Percentiles rank a stretch among this genome's conserved stretches.
Conservation (phyloP, 768 basidiomycete species). For the Mycena capillaripes region DNA sequence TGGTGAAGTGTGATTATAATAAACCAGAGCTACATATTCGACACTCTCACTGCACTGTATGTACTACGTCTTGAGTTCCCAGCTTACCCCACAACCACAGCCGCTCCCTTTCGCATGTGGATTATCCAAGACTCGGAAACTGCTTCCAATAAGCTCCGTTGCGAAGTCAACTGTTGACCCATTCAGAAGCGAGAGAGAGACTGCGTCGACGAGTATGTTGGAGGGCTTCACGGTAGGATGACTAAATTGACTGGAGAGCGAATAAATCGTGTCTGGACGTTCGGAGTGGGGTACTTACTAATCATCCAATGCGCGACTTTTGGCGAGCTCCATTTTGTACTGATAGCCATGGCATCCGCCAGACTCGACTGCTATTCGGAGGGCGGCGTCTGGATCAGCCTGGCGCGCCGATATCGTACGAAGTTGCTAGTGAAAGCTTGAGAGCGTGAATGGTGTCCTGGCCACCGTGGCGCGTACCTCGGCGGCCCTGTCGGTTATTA, state of each 20-base stretch:
- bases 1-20: slow-evolving; percentile 11
- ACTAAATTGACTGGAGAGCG: slow-evolving; percentile 69
- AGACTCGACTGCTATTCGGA: slow-evolving; percentile 89
- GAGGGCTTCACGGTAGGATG: slow-evolving; percentile 80
- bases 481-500: slow-evolving; percentile 81
- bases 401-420: slow-evolving; percentile 75
- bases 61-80: slow-evolving; percentile 77
- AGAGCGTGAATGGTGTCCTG: slow-evolving; percentile 23
- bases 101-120: slow-evolving; percentile 92
- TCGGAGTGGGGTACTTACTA: slow-evolving; percentile 72
- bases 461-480: slow-evolving; percentile 61
- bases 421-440: slow-evolving; percentile 74
- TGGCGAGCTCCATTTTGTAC: slow-evolving; percentile 90
- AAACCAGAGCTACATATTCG: slow-evolving; percentile 16
- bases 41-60: neutral
- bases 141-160: slow-evolving; percentile 95
- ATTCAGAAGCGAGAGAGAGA: slow-evolving; percentile 87
- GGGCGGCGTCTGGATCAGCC: slow-evolving; percentile 72
- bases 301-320: slow-evolving; percentile 75
- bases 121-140: slow-evolving; percentile 86
- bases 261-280: slow-evolving; percentile 16
- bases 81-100: slow-evolving; percentile 97
- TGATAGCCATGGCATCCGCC: slow-evolving; percentile 99
- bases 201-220: slow-evolving; percentile 86
- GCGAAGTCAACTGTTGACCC: slow-evolving; percentile 93